phyloP scores from a whole-genome alignment of 768 basidiomycete genomes.

The Galerina marginata region DNA sequence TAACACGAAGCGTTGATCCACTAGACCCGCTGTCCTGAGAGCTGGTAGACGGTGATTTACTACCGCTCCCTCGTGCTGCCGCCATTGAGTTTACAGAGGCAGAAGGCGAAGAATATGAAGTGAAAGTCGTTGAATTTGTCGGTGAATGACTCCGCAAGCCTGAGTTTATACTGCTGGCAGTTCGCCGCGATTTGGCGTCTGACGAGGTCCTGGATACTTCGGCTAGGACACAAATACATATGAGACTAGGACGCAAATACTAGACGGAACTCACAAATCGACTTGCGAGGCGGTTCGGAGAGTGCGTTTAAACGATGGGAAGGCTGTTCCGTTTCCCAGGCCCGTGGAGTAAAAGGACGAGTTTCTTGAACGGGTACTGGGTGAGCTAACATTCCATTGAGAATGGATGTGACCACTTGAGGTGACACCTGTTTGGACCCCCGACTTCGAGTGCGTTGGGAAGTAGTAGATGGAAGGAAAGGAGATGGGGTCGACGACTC shows the following conservation, averaged over 20 bases:
- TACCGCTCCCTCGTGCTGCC: not conserved
- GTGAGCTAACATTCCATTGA: constrained; percentile 12
- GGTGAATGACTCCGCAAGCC: too few species aligned
- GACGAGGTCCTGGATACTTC: too few species aligned
- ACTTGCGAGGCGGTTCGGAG: too few species aligned
- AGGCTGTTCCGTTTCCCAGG: not conserved
- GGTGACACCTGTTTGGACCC: not conserved
- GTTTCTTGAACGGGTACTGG: not conserved
- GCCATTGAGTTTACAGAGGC: not conserved
- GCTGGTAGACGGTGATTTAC: not conserved
- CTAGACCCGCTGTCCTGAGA: constrained; percentile 13
- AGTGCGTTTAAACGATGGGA: not conserved
- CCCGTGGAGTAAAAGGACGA: not conserved
- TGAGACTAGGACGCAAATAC: too few species aligned
- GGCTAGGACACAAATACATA: too few species aligned
- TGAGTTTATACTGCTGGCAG: too few species aligned
- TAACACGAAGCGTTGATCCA: constrained; percentile 17
- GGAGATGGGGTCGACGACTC: not conserved
- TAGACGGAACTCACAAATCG: too few species aligned
- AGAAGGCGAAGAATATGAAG: not conserved
- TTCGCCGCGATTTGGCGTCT: too few species aligned
- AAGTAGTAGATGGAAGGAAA: not conserved
- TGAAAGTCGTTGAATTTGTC: too few species aligned
- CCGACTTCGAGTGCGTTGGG: not conserved
- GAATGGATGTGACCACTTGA: constrained; percentile 7